Evolutionary conservation across 805 yeast species (phyloP).

Genomic region (Cyberlindnera misumaiensis): DNA sequence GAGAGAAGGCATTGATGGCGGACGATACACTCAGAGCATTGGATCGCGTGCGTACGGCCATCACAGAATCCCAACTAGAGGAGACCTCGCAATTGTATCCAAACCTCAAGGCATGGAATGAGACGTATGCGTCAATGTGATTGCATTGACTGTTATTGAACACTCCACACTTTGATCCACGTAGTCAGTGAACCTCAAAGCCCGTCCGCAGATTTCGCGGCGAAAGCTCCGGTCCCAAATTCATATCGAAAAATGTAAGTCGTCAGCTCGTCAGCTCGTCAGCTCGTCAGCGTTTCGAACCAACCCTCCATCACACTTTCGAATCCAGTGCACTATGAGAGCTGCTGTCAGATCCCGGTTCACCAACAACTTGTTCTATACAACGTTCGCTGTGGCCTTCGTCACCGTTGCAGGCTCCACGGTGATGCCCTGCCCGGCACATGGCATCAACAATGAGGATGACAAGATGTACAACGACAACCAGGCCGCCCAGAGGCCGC

Average conservation of each 20-base stretch:
- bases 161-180: no score
- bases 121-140: conserved; percentile 17
- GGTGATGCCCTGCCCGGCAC: conserved; percentile 38
- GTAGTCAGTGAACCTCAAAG: no score
- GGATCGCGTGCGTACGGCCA: conserved; percentile 23
- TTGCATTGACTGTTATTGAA: no score
- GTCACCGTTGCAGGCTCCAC: conserved; percentile 37
- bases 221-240: no score
- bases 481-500: conserved; percentile 7
- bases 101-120: conserved; percentile 29
- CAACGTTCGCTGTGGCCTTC: conserved; percentile 59
- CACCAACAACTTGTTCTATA: conserved; percentile 46
- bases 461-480: conserved; percentile 22
- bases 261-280: no score
- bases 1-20: conserved; percentile 13
- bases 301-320: neutral
- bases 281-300: no score
- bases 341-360: conserved; percentile 48
- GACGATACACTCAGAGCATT: conserved; percentile 31
- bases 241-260: no score
- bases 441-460: conserved; percentile 34
- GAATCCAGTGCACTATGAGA: conserved; percentile 28
- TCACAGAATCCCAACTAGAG: conserved; percentile 22
- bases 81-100: conserved; percentile 18
- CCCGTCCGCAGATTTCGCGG: no score